Conservation (phyloP, 2,329 filamentous ascomycete species). For the Alternaria rosae region DNA sequence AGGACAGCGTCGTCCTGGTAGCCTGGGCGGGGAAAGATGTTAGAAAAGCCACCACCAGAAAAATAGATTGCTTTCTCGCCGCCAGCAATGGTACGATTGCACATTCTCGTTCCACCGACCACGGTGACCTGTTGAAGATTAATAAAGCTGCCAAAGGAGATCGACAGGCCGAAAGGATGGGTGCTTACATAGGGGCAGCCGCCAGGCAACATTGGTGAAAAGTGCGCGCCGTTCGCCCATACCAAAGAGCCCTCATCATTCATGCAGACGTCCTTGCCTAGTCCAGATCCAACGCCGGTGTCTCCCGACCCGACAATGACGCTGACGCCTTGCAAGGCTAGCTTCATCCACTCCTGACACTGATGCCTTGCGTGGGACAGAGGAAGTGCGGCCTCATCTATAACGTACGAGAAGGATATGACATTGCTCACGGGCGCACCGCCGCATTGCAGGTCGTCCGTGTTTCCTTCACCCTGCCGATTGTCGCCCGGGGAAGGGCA, state of each 20-base stretch:
- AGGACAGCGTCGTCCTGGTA: constrained; percentile 51
- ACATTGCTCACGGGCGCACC: constrained; percentile 58
- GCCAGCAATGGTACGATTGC: constrained; percentile 6
- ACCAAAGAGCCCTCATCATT: constrained; percentile 20
- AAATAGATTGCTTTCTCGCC: neutral
- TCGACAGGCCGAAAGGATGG: neutral
- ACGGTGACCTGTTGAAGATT: constrained; percentile 53
- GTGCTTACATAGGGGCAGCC: constrained; percentile 66
- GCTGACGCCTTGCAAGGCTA: constrained; percentile 53
- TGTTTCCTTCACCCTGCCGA: constrained; percentile 26
- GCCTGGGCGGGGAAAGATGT: constrained; percentile 54
- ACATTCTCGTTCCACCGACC: constrained; percentile 62
- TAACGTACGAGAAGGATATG: constrained; percentile 62
- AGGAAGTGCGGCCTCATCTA: constrained; percentile 61
- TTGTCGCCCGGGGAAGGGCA: constrained; percentile 29
- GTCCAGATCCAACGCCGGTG: constrained; percentile 31
- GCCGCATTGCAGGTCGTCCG: constrained; percentile 44
- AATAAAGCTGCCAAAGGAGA: neutral
- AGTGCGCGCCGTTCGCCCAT: constrained; percentile 34
- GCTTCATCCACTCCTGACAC: constrained; percentile 57
- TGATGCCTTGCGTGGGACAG: constrained; percentile 59
- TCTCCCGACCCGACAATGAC: constrained; percentile 60
- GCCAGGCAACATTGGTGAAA: constrained; percentile 68
- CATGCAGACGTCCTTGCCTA: constrained; percentile 21
- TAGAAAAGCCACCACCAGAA: constrained; percentile 56